phyloP scores from a whole-genome alignment of 768 basidiomycete species.

The Amanita pseudoporphyria region DNA sequence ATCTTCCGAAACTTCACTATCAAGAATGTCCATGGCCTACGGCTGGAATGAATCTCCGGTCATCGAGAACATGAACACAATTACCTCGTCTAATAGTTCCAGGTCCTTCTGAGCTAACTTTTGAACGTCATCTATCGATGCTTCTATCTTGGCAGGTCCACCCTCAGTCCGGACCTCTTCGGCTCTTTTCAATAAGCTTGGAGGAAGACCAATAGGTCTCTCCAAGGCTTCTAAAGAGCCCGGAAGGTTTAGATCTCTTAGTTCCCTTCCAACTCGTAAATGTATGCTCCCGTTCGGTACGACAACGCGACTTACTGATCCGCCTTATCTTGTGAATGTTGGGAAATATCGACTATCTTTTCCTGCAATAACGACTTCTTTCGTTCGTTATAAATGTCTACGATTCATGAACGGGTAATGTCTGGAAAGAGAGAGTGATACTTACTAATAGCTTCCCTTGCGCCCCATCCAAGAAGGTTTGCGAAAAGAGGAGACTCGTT shows the following conservation, averaged over 20 bases:
- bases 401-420: neutral
- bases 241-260: constrained; percentile 71
- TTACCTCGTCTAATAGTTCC: constrained; percentile 67
- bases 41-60: neutral
- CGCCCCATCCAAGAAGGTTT: constrained; percentile 78
- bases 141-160: constrained; percentile 63
- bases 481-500: constrained; percentile 55
- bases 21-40: constrained; percentile 85
- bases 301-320: constrained; percentile 40
- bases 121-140: constrained; percentile 64
- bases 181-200: constrained; percentile 76
- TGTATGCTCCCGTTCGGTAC: neutral
- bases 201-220: constrained; percentile 78
- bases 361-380: constrained; percentile 64
- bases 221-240: constrained; percentile 83
- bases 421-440: constrained; percentile 6
- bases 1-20: constrained; percentile 82
- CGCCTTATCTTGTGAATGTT: constrained; percentile 49
- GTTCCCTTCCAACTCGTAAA: constrained; percentile 30
- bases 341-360: constrained; percentile 49
- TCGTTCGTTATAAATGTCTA: constrained; percentile 82
- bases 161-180: constrained; percentile 76
- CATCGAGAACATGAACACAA: neutral
- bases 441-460: constrained; percentile 79
- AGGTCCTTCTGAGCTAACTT: constrained; percentile 53